A percentile compares a stretch with the other conserved stretches of the same genome.
Conservation (phyloP, 2,329 filamentous ascomycete genomes). For the Rasamsonia emersonii region DNA sequence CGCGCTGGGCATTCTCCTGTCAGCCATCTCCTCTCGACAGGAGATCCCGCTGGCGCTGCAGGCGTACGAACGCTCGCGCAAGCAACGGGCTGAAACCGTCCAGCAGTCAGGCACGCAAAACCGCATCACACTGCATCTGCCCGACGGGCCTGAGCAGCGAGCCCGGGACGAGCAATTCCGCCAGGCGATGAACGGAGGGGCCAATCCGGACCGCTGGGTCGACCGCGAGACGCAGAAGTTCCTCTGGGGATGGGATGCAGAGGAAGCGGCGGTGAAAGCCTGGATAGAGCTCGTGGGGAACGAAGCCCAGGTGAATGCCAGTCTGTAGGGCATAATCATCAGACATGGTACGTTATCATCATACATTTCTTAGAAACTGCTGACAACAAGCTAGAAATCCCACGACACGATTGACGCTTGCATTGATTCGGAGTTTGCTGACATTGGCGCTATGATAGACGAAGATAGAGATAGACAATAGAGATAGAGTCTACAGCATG, state of each 20-base stretch:
- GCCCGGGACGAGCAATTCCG: constrained; percentile 33
- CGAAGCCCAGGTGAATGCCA: constrained; percentile 10
- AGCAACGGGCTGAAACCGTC: constrained; percentile 30
- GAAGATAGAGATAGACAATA: too few relatives aligned
- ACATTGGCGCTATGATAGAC: too few relatives aligned
- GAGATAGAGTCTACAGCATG: too few relatives aligned
- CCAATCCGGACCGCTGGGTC: constrained; percentile 55
- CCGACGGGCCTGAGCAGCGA: constrained; percentile 32
- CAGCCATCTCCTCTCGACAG: constrained; percentile 20
- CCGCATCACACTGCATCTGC: constrained; percentile 27
- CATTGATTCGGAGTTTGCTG: too few relatives aligned
- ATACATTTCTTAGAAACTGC: too few relatives aligned
- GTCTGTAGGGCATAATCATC: constrained; percentile 7
- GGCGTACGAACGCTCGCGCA: constrained; percentile 30
- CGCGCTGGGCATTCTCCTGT: constrained; percentile 26
- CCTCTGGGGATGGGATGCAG: constrained; percentile 30
- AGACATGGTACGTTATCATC: constrained; percentile 2
- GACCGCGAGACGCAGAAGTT: constrained; percentile 54
- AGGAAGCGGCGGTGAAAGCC: constrained; percentile 21
- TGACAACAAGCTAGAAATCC: too few relatives aligned
- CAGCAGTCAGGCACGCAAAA: constrained; percentile 30
- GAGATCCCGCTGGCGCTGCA: constrained; percentile 27
- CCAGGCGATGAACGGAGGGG: constrained; percentile 15
- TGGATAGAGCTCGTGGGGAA: too few relatives aligned
- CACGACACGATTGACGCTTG: too few relatives aligned